Base-by-base conservation (phyloP, 345 rosid genomes). In the Boechera retrofracta region DNA sequence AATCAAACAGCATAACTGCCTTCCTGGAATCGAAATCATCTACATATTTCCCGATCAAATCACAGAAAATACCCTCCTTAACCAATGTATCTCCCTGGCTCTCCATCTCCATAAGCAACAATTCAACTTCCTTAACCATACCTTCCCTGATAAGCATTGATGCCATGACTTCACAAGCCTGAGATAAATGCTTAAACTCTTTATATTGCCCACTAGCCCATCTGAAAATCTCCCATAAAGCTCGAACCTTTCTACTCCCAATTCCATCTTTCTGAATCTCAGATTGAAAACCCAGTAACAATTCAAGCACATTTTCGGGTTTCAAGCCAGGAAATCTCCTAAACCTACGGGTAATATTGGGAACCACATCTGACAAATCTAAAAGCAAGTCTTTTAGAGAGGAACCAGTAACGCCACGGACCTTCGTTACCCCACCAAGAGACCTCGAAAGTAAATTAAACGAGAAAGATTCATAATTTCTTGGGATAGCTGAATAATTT, bases 161-260 rank as follows among this genome's bases (percentile, higher is more conserved):
- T 1, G 87, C 88, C 97, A 93, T 86, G 66, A 84, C 76, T 77
- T 87, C 89, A 67, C 38, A 82, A 16, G 93, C 83, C 32, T 71
- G 72, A 44, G 83, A 83, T 28, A 86, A 79, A 84, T 88, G 93
- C 82, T 82, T 82, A 78, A 88, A 87, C 79, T 84, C 85, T 77
- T 71, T 73, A 64, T 64, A 24, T 35, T 84, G 85, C 58, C 68
- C 77, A 71, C 49, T 57, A 64, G 65, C 88, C 83, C 86, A 87
- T 69, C 72, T 85, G 80, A 91, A 91, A 79, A 89, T 2, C 63
- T 72, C 81, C 95, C 93, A 89, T 59, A 93, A 77, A 82, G 88
- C 64, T 76, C 65, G 89, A 11, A 89, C 82, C 84, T 91, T 91
- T 81, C 57, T 73, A 44, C 68, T 67, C 28, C 59, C 69, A 78